Conservation (phyloP, 2,329 filamentous ascomycete genomes). For the Alternaria panax region DNA sequence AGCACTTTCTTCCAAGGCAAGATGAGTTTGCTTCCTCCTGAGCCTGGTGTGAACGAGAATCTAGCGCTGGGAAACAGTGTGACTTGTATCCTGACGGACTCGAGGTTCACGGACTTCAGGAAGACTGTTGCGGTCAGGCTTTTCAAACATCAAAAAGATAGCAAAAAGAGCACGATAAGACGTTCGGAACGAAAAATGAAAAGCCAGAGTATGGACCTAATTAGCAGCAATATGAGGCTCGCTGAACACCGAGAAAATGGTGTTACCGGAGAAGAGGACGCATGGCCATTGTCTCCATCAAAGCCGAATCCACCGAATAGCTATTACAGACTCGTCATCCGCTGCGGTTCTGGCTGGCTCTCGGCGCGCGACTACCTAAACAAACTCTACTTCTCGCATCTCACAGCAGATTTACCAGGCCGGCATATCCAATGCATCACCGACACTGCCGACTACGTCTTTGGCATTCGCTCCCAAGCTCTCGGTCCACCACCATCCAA, state of each 20-base stretch:
- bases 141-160: slow-evolving; percentile 28
- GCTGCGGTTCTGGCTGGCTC: slow-evolving; percentile 42
- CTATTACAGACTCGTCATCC: slow-evolving; percentile 37
- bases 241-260: background rate
- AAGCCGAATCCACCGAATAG: slow-evolving; percentile 1
- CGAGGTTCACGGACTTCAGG: slow-evolving; percentile 20
- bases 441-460: slow-evolving; percentile 2
- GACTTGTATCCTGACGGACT: slow-evolving; percentile 33
- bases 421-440: background rate
- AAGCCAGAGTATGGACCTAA: slow-evolving; percentile 13
- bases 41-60: slow-evolving; percentile 6
- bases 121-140: slow-evolving; percentile 37
- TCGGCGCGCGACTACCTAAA: slow-evolving; percentile 39
- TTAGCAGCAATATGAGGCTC: background rate
- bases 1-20: slow-evolving; percentile 40
- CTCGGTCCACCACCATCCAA: slow-evolving; percentile 10
- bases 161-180: background rate
- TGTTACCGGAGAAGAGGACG: background rate
- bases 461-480: slow-evolving; percentile 3
- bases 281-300: background rate
- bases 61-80: slow-evolving; percentile 38
- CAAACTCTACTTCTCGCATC: slow-evolving; percentile 32
- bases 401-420: slow-evolving; percentile 8
- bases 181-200: background rate
- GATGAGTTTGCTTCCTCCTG: slow-evolving; percentile 28